Evolutionary conservation across 345 rosid genomes (phyloP).

Genomic region (Reutealis trisperma): DNA sequence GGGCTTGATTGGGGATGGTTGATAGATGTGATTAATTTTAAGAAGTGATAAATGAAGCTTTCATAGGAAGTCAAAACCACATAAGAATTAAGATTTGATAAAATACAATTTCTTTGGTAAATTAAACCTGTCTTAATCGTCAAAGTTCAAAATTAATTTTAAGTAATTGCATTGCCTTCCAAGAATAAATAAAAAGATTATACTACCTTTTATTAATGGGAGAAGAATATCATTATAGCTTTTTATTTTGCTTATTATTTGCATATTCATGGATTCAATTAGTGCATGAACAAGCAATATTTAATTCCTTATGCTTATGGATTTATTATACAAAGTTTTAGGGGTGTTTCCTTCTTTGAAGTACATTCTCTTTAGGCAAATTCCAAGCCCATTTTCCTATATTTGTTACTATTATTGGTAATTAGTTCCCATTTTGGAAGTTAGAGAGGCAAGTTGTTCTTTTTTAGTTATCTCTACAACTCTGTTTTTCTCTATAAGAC

Average conservation of each 20-base stretch:
- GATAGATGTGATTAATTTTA: too few relatives aligned
- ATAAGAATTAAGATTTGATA: too few relatives aligned
- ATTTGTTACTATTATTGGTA: background rate
- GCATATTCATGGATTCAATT: background rate
- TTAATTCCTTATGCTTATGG: background rate
- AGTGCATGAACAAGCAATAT: background rate
- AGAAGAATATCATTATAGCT: background rate
- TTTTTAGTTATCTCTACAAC: background rate
- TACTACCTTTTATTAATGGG: background rate
- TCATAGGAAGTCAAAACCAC: too few relatives aligned
- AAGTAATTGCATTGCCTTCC: too few relatives aligned
- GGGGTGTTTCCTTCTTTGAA: too few relatives aligned
- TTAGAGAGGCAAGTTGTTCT: slow-evolving; percentile 16
- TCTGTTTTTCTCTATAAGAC: background rate
- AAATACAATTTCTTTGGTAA: too few relatives aligned
- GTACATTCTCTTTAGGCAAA: background rate
- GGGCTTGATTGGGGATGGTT: background rate
- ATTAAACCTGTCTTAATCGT: too few relatives aligned
- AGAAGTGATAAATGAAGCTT: too few relatives aligned
- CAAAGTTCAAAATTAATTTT: too few relatives aligned
- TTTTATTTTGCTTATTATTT: background rate
- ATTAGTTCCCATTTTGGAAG: slow-evolving; percentile 19
- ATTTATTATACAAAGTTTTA: background rate
- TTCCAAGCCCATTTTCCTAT: background rate
- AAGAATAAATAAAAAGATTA: too few relatives aligned